These are phyloP conservation scores for Aspergillus versicolor DNA, from an alignment of 2,329 filamentous ascomycete species.

Conservation along the genomic window DNA sequence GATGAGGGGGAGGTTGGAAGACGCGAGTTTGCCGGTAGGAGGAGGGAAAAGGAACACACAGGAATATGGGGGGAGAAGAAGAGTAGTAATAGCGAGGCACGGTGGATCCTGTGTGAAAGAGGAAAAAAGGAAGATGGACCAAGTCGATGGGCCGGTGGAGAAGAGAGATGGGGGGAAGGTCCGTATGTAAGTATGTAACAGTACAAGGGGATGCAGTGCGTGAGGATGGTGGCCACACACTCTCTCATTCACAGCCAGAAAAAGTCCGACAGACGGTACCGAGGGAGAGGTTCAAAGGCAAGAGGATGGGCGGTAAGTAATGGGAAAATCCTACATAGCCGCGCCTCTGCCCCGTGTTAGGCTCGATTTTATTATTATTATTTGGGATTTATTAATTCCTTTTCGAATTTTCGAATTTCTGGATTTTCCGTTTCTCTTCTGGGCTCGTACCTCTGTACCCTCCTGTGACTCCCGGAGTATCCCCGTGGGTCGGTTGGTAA, in stretches of 20 bases:
- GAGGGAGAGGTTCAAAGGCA: constrained; percentile 24
- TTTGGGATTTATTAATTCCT: constrained; percentile 4
- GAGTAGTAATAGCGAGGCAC: constrained; percentile 17
- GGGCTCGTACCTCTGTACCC: constrained; percentile 8
- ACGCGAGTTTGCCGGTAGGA: constrained; percentile 21
- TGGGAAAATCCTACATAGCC: constrained; percentile 17
- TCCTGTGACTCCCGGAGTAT: constrained; percentile 27
- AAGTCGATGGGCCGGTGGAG: constrained; percentile 23
- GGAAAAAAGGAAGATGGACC: constrained; percentile 22
- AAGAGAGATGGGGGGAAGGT: constrained; percentile 17
- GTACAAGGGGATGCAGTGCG: constrained; percentile 19
- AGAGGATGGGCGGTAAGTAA: constrained; percentile 25
- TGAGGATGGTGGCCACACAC: constrained; percentile 20
- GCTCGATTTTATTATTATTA: constrained; percentile 11
- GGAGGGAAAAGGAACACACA: constrained; percentile 17
- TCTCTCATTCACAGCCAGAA: not conserved
- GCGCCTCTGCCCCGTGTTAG: constrained; percentile 19
- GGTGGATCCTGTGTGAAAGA: constrained; percentile 21
- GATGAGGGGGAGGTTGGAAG: constrained; percentile 21
- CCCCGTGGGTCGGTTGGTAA: constrained; percentile 25
- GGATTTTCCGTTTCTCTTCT: constrained; percentile 12
- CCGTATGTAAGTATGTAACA: constrained; percentile 23
- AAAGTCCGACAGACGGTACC: constrained; percentile 23
- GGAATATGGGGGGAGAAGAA: constrained; percentile 26
- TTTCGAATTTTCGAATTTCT: constrained; percentile 10